Conservation (phyloP, 1,284 basidiomycete genomes). For the Sanguinoderma infundibulare region DNA sequence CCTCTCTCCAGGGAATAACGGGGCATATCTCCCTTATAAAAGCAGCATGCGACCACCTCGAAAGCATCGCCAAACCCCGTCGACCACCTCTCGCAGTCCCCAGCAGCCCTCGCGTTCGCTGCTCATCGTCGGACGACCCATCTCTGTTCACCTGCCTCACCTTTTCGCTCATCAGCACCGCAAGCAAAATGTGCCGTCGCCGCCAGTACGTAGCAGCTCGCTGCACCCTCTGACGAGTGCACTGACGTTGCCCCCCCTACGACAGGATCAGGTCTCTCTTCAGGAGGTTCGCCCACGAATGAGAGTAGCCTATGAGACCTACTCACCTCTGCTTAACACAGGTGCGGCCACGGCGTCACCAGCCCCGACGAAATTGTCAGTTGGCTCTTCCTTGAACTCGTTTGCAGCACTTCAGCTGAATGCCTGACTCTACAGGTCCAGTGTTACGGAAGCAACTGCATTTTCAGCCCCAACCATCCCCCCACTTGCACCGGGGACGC, state of each 20-base stretch:
- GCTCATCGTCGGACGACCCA: neutral
- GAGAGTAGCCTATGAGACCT: neutral
- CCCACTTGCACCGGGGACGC: conserved; percentile 49
- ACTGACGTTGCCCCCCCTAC: neutral
- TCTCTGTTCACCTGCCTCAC: neutral
- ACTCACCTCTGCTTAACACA: conserved; percentile 30
- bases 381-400: neutral
- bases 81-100: neutral
- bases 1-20: neutral
- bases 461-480: conserved; percentile 67
- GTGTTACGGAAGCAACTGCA: conserved; percentile 62
- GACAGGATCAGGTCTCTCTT: conserved; percentile 31
- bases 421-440: conserved; percentile 52
- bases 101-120: neutral
- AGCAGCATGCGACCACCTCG: neutral
- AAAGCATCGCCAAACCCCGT: neutral
- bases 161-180: neutral
- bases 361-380: conserved; percentile 66
- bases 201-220: conserved; percentile 29
- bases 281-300: conserved; percentile 12
- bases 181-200: conserved; percentile 10
- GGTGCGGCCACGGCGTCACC: conserved; percentile 63
- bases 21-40: neutral
- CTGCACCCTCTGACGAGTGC: neutral
- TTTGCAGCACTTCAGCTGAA: neutral